These are phyloP conservation scores for Mycotypha africana DNA, from an alignment of 371 early-diverging fungal species.

Conservation along the genomic window DNA sequence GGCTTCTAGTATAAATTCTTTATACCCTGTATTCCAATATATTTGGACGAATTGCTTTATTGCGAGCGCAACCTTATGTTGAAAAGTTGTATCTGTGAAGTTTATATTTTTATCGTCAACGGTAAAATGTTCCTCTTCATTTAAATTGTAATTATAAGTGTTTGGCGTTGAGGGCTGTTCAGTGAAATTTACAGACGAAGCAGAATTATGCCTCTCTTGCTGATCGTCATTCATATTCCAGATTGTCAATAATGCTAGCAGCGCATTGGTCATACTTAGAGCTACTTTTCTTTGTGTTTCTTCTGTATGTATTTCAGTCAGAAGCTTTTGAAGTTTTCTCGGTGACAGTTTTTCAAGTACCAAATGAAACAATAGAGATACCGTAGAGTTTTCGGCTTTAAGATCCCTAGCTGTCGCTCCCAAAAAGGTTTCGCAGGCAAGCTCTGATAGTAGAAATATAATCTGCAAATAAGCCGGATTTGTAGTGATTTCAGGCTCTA, in stretches of 20 bases:
- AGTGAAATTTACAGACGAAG: constrained; percentile 16
- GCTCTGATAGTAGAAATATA: constrained; percentile 25
- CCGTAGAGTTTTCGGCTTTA: constrained; percentile 10
- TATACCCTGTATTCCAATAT: constrained; percentile 40
- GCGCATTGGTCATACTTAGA: constrained; percentile 17
- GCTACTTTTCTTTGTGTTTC: constrained; percentile 9
- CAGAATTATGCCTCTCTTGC: neutral
- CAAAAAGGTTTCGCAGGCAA: constrained; percentile 28
- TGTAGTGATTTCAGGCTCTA: constrained; percentile 11
- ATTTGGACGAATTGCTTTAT: constrained; percentile 23
- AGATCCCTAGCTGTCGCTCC: constrained; percentile 15
- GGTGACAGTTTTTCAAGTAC: constrained; percentile 23
- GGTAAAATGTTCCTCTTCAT: neutral
- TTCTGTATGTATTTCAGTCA: constrained; percentile 7
- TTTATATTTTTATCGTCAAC: neutral
- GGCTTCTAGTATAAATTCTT: constrained; percentile 21
- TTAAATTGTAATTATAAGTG: neutral
- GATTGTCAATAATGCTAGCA: constrained; percentile 21
- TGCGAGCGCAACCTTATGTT: neutral
- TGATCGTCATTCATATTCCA: neutral
- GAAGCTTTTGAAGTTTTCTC: constrained; percentile 8
- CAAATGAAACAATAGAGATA: constrained; percentile 11
- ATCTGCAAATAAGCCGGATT: constrained; percentile 21
- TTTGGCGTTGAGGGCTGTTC: constrained; percentile 19
- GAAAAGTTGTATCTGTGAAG: constrained; percentile 1